A percentile compares a stretch with the other conserved stretches of the same genome.
Evolutionary conservation across 495 filamentous ascomycete genomes (phyloP).

Genomic region (Schizothecium vesticola): DNA sequence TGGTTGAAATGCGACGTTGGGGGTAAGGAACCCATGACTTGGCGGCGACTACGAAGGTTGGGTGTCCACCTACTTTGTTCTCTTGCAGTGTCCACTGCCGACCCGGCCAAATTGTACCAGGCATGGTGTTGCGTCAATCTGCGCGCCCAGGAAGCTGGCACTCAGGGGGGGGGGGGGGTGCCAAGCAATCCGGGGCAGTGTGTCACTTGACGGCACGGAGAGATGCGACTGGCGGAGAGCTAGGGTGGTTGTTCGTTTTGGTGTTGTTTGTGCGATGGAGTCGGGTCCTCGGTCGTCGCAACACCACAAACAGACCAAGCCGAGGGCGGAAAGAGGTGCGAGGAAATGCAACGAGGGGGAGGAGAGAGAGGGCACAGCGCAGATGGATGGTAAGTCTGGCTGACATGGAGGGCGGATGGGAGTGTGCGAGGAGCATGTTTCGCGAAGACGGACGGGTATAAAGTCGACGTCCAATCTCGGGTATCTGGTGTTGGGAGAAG

Average conservation of each 20-base stretch:
- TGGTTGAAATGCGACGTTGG: background rate
- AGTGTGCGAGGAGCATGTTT: background rate
- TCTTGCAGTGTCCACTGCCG: background rate
- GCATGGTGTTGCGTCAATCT: background rate
- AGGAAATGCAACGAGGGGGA: background rate
- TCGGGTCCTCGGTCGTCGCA: background rate
- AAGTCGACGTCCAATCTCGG: background rate
- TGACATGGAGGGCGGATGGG: background rate
- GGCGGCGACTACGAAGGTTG: background rate
- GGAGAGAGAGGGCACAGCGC: background rate
- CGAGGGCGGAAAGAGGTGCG: background rate
- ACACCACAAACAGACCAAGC: background rate
- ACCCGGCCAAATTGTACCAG: background rate
- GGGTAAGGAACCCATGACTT: background rate
- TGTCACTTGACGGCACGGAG: background rate
- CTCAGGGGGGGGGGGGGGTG: background rate
- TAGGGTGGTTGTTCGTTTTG: background rate
- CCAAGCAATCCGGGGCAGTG: background rate
- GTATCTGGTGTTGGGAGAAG: background rate
- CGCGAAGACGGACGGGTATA: background rate
- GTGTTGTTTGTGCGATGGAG: conserved; percentile 1
- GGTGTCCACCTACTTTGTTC: background rate
- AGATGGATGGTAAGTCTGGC: background rate
- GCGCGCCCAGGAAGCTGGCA: background rate
- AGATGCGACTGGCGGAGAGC: conserved; percentile 2